Base-by-base conservation (phyloP, 1,284 basidiomycete genomes). In the Ustilago shanxiensis region DNA sequence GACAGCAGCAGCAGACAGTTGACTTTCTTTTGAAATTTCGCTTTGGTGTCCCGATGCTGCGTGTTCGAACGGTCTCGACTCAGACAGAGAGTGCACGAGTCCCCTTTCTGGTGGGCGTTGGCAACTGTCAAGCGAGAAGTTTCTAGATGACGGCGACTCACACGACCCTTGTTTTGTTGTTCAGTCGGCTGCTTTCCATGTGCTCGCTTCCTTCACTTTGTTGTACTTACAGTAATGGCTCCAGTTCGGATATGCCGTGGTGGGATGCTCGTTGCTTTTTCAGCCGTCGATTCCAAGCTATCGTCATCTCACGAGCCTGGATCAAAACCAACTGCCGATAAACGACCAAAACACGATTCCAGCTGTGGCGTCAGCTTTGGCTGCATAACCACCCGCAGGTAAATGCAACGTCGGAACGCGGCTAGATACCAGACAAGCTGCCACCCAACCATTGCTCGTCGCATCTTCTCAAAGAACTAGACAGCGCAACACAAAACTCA, bases 71-170 rank as follows among this genome's bases (percentile, higher is more conserved):
- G 31, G 31, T 33, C 33, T 51, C 49, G 49, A 29, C 29, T 51
- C 26, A 33, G 11, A 11, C 11, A 11, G 31, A 11, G 31, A 33
- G 31, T 7, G 11, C 31, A 33, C 31, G 11, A 11, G 31, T 7
- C 31, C 31, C 31, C 31, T 39, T 39, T 39, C 37, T 39, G 37
- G 13, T 13, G 6, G 16, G 16, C 18, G 37, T 16, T 11, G 13
- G 37, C 18, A 16, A 16, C 6, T 6, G 13, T 39, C 14, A 13
- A 16, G 16, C 37, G 37, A 13, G 14, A 39, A 39, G 37, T 39
- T 39, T 39, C 37, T 44, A 44, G 41, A 44, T n/a, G 41, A 31
- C 31, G 41, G 57, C 57, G 47, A 50, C 57, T 59, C 57, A 59
- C 47, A 50, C 47, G 57, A 59, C 45, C 44, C 41, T 56, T 4